Conservation (phyloP, 305 asterid genomes). For the Fraxinus latifolia region DNA sequence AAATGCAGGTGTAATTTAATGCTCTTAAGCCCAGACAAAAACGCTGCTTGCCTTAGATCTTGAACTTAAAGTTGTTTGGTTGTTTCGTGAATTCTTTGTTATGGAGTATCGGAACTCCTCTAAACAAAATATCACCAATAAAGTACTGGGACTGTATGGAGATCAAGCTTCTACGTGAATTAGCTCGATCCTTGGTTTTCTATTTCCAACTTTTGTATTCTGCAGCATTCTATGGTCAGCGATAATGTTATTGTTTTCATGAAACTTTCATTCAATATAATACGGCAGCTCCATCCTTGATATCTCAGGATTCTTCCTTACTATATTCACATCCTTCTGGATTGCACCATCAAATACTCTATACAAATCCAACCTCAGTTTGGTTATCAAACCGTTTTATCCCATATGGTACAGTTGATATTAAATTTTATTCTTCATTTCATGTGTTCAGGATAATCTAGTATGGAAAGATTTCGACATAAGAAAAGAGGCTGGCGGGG, state of each 20-base stretch:
- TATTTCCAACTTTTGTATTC: background rate
- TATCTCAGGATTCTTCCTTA: background rate
- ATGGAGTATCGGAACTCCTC: background rate
- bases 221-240: background rate
- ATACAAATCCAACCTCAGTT: background rate
- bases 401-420: background rate
- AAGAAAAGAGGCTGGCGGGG: constrained; percentile 44
- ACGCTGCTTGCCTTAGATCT: background rate
- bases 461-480: constrained; percentile 54
- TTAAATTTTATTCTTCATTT: background rate
- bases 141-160: background rate
- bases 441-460: constrained; percentile 40
- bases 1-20: background rate
- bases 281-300: background rate
- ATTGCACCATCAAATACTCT: background rate
- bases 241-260: background rate
- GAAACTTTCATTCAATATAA: background rate
- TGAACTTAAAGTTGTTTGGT: background rate
- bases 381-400: background rate
- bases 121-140: background rate
- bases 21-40: background rate
- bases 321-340: background rate
- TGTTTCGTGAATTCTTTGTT: background rate
- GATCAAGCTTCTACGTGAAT: background rate
- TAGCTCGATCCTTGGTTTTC: background rate